Percentiles rank a stretch among this genome's conserved stretches.
Conservation (phyloP, 257 asterid genomes). For the Schizonepeta tenuifolia region DNA sequence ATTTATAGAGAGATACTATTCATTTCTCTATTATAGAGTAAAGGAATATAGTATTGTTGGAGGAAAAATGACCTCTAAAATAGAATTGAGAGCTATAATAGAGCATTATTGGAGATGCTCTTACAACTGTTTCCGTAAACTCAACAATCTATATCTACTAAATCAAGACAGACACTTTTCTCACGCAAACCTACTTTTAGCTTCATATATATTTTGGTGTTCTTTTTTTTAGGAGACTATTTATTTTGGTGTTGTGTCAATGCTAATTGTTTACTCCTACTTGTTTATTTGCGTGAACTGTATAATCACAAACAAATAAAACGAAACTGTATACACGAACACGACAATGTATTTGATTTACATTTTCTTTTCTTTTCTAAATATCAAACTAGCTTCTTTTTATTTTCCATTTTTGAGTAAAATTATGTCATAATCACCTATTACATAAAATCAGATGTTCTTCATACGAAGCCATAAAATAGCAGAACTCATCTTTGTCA, state of each 20-base stretch:
- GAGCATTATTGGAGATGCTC: no score
- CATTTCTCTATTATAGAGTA: no score
- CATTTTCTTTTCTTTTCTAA: no score
- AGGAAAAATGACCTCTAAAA: no score
- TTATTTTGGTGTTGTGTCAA: neutral
- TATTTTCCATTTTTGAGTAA: no score
- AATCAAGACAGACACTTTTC: neutral
- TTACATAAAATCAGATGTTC: neutral
- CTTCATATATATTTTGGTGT: neutral
- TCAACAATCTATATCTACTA: neutral
- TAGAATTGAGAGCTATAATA: no score
- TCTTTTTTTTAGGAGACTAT: neutral
- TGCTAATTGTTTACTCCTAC: no score
- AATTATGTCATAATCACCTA: neutral
- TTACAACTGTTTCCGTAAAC: neutral
- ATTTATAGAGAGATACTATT: no score
- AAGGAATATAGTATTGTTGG: no score
- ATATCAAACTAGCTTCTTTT: no score
- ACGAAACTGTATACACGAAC: neutral
- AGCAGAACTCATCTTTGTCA: no score
- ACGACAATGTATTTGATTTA: no score
- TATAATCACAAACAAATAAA: neutral
- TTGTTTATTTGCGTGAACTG: neutral
- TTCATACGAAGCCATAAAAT: neutral
- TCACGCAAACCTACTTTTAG: neutral